Conservation (phyloP, 257 asterid species). For the Mentha longifolia region DNA sequence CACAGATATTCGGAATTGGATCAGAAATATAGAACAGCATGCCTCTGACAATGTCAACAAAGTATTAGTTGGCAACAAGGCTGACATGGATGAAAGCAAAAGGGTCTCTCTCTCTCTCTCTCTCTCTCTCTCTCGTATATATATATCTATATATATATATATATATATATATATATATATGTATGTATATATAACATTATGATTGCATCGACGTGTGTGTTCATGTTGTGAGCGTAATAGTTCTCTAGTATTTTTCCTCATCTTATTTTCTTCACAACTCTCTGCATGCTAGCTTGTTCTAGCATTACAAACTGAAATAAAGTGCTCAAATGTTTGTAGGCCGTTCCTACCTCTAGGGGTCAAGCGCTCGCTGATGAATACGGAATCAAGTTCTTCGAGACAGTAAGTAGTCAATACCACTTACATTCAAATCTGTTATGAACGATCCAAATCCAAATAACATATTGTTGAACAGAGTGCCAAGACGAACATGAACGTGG, state of each 20-base stretch:
- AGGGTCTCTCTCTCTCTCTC: slow-evolving; percentile 51
- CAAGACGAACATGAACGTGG: slow-evolving; percentile 92
- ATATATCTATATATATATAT: too few relatives aligned
- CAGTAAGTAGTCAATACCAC: slow-evolving; percentile 59
- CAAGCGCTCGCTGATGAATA: slow-evolving; percentile 98
- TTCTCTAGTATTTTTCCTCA: not conserved
- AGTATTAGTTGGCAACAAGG: slow-evolving; percentile 75
- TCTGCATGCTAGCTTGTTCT: slow-evolving; percentile 10
- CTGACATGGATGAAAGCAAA: slow-evolving; percentile 81
- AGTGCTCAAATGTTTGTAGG: slow-evolving; percentile 49
- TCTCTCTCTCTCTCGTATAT: not conserved
- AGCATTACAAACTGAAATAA: slow-evolving; percentile 11
- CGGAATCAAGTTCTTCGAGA: slow-evolving; percentile 91
- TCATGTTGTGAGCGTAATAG: not conserved
- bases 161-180: not conserved
- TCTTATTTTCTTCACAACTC: not conserved
- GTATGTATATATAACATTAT: not conserved
- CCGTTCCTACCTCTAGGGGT: slow-evolving; percentile 91
- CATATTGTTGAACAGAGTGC: slow-evolving; percentile 67
- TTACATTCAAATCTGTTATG: slow-evolving; percentile 16
- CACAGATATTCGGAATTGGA: slow-evolving; percentile 74
- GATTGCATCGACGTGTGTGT: not conserved
- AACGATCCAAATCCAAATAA: slow-evolving; percentile 33
- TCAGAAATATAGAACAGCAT: slow-evolving; percentile 74
- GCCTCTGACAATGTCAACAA: slow-evolving; percentile 79